These are phyloP conservation scores for Saccharomycopsis oosterbeekiorum DNA, from an alignment of 805 yeast species.

Conservation along the genomic window DNA sequence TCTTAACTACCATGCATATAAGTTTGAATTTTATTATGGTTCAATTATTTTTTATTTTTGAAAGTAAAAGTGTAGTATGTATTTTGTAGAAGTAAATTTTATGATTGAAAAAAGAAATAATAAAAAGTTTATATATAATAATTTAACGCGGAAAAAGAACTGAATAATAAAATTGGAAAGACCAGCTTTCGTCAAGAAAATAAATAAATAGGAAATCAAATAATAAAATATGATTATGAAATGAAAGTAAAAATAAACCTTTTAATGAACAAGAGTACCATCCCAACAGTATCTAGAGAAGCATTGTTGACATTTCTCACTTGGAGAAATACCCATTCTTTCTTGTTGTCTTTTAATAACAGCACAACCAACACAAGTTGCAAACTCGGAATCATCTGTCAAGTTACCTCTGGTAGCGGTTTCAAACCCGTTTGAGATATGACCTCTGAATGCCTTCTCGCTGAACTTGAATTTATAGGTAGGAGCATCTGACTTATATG, in stretches of 20 bases:
- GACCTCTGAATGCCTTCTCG: conserved; percentile 42
- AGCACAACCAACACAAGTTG: conserved; percentile 74
- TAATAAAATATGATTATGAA: background rate
- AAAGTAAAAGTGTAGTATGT: background rate
- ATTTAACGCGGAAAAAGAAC: background rate
- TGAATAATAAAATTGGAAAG: background rate
- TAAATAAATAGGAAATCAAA: background rate
- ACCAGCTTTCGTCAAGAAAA: background rate
- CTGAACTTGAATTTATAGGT: conserved; percentile 57
- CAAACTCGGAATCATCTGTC: conserved; percentile 60
- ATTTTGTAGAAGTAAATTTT: background rate
- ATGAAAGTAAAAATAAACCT: background rate
- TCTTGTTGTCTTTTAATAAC: conserved; percentile 70
- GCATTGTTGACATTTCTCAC: conserved; percentile 60
- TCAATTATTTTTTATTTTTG: background rate
- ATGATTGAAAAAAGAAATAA: background rate
- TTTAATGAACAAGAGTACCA: conserved; percentile 28
- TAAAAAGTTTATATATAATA: background rate
- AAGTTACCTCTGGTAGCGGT: conserved; percentile 54
- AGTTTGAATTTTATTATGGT: background rate
- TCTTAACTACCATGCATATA: background rate
- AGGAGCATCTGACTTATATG: conserved; percentile 56
- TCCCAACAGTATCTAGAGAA: conserved; percentile 71
- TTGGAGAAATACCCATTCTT: conserved; percentile 46
- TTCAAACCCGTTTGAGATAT: conserved; percentile 69